Conservation (phyloP, 2,329 filamentous ascomycete species). For the Talaromyces albobiverticillius region DNA sequence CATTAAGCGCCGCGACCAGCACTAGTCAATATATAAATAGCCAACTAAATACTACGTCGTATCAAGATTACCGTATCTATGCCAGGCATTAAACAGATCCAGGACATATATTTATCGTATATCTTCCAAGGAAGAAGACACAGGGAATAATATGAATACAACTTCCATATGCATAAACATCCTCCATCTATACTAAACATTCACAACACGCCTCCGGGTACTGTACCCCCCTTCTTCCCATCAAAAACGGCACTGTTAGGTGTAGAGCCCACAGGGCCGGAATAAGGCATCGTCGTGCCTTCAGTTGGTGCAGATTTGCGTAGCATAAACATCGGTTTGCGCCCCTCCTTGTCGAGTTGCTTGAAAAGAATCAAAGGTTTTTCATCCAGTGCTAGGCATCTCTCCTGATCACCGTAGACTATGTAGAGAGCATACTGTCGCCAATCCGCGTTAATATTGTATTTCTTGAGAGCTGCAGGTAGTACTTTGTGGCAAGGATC, state of each 20-base stretch:
- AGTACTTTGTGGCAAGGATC: constrained; percentile 97
- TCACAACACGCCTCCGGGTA: constrained; percentile 14
- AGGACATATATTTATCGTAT: too few species aligned
- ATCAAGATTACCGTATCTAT: too few species aligned
- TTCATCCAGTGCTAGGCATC: constrained; percentile 86
- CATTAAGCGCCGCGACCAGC: too few species aligned
- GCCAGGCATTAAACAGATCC: too few species aligned
- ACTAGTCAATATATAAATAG: too few species aligned
- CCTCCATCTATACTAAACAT: too few species aligned
- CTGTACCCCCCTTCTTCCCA: constrained; percentile 14
- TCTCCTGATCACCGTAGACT: constrained; percentile 97
- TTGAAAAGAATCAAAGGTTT: constrained; percentile 96
- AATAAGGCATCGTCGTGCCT: constrained; percentile 26
- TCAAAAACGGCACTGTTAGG: constrained; percentile 16
- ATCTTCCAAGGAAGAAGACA: too few species aligned
- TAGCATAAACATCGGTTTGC: constrained; percentile 99
- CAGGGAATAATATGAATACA: too few species aligned
- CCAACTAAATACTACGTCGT: too few species aligned
- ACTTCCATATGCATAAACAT: too few species aligned
- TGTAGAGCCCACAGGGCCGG: constrained; percentile 7
- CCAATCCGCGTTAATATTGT: constrained; percentile 97
- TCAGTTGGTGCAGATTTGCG: constrained; percentile 60
- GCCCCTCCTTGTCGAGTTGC: constrained; percentile 91
- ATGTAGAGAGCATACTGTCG: constrained; percentile 97
- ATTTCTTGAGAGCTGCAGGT: constrained; percentile 92